Evolutionary conservation across 345 rosid genomes (phyloP).

Genomic region (Citrus hindsii): DNA sequence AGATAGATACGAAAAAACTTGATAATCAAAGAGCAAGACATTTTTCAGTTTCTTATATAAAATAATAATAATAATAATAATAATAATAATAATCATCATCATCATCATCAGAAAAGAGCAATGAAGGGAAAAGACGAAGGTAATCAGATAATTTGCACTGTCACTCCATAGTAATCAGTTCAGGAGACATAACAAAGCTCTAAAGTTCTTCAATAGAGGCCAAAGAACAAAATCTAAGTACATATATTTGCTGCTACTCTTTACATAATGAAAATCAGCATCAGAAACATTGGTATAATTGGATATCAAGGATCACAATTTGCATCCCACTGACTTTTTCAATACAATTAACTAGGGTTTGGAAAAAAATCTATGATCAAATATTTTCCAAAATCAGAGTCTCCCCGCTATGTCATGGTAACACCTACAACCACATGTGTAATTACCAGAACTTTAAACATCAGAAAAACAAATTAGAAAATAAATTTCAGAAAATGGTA

Average conservation of each 20-base stretch:
- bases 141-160: neutral
- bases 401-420: neutral
- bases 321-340: neutral
- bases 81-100: too few relatives aligned
- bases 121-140: conserved; percentile 6
- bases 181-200: neutral
- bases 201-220: neutral
- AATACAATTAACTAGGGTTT: neutral
- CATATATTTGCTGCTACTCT: neutral
- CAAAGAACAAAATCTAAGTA: neutral
- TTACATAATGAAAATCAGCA: neutral
- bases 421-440: neutral
- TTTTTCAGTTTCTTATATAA: too few relatives aligned
- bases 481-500: neutral
- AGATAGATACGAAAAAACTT: neutral
- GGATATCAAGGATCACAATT: neutral
- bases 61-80: too few relatives aligned
- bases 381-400: neutral
- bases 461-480: neutral
- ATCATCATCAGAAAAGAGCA: neutral
- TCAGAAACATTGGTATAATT: neutral
- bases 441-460: neutral
- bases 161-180: neutral
- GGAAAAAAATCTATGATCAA: neutral
- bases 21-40: neutral